Evolutionary conservation across 352 stramenopile genomes (phyloP), one percentile per base, ranked within the genome.

Genomic region (Globisporangium viniferum): DNA sequence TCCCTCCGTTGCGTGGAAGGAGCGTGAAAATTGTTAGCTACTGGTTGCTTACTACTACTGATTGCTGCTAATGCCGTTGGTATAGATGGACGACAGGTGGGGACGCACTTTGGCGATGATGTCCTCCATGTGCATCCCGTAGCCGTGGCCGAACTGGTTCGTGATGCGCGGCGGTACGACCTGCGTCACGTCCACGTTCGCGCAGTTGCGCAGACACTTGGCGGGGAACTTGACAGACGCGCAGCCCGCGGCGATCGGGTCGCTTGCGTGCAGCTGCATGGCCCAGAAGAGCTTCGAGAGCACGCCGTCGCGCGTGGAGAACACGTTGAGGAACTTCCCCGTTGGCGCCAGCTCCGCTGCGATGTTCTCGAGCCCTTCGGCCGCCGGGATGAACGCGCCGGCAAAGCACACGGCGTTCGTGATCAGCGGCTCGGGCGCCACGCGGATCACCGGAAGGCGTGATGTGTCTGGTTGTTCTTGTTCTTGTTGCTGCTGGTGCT

Each of bases 121-220:
- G 18, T 64, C 59, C 20, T 81, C 79, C 88, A 95, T 95, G 67
- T 88, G 80, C 5, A 72, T 72, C 6, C 73, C 73, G 73, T 95
- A 95, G 71, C 84, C 86, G 71, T 95, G 88, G 20, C 88, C 88
- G 54, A 95, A 93, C 68, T 91, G 83, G 59, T 86, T 93, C 49
- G 81, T 74, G 51, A 89, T 62, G 33, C 75, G 69, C 29, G 86
- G 78, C 6, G 76, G 68, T 35, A 95, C 74, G 18, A 93, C 68
- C 48, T 87, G 78, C 31, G 86, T 86, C 14, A 95, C 85, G 20
- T 94, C 85, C 22, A 95, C 73, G 58, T 95, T 92, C 14, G 78
- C 60, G 24, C 64, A 62, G 48, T 67, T 73, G 58, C 39, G 59
- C 8, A 67, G n/a, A 29, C 59, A 67, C 29, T 24, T 27, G 0